Percentiles rank a stretch among this genome's conserved stretches.
These are phyloP conservation scores for Ceratobasidium sp. DNA, from an alignment of 1,284 basidiomycete genomes.

Conservation along the genomic window DNA sequence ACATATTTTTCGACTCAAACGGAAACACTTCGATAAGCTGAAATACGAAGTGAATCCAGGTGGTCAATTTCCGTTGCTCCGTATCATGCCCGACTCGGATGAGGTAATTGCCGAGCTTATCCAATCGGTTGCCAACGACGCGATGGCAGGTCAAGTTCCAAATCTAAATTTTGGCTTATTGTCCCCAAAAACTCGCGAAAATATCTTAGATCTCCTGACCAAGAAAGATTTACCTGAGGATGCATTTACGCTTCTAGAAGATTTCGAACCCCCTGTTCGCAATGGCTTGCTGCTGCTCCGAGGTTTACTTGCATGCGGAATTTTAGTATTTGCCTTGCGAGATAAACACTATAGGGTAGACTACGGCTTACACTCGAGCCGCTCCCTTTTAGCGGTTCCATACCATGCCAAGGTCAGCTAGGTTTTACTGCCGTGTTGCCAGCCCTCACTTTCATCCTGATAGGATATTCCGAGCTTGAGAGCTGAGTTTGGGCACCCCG, in stretches of 20 bases:
- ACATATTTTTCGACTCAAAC: conserved; percentile 43
- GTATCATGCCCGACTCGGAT: conserved; percentile 49
- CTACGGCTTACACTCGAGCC: conserved; percentile 60
- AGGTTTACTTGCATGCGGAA: conserved; percentile 58
- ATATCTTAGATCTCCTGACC: conserved; percentile 50
- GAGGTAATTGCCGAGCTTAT: conserved; percentile 50
- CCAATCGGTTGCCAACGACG: conserved; percentile 48
- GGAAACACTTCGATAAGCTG: conserved; percentile 45
- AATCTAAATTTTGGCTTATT: conserved; percentile 42
- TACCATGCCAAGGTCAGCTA: conserved; percentile 58
- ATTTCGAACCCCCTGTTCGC: conserved; percentile 48
- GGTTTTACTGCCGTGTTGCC: conserved; percentile 9
- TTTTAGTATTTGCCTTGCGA: conserved; percentile 58
- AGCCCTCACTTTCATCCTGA: conserved; percentile 62
- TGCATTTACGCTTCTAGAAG: neutral
- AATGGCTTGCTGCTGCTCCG: conserved; percentile 57
- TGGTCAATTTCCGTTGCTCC: conserved; percentile 53
- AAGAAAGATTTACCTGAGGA: conserved; percentile 6
- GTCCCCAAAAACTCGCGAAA: conserved; percentile 41
- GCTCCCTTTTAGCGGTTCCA: conserved; percentile 64
- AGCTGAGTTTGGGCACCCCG: conserved; percentile 68
- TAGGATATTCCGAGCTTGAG: conserved; percentile 61
- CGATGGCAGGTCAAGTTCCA: conserved; percentile 46
- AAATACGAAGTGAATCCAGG: conserved; percentile 43
- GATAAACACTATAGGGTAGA: conserved; percentile 64